Evolutionary conservation across 148 eudicot genomes (phyloP), one percentile per base, ranked within the genome.

Genomic region (Dysphania ambrosioides): DNA sequence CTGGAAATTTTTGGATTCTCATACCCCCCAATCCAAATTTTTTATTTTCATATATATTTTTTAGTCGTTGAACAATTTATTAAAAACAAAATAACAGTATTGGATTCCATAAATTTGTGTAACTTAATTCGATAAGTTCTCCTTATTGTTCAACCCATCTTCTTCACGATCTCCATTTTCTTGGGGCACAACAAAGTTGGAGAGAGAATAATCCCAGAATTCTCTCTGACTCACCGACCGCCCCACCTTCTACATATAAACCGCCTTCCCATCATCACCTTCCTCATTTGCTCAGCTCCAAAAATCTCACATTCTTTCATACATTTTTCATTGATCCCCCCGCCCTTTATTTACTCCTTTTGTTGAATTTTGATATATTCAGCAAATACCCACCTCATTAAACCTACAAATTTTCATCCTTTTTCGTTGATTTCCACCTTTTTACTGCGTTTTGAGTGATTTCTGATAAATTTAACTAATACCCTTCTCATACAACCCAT

Each of bases 161-260:
- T 0, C 42, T 36, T 56, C 64, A 66, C 78, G 47, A 35, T 75
- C 70, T 66, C 56, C 71, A 55, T 66, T 18, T 75, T 29, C 27
- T 41, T 18, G 64, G 62, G 58, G 49, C 2, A 30, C 30, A 44
- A 34, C 23, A 19, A 42, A 6, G 11, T 40, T 36, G 40, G 19
- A 42, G 30, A 73, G 30, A 73, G 68, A 73, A 42, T 53, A 71
- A 3, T 21, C 75, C 55, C 58, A 30, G 8, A 18, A 63, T 63
- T 41, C 31, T 72, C 63, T 31, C 75, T 26, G 66, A 60, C 67
- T 60, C 53, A 47, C 5, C 16, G 53, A 42, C 68, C 57, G 23
- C 40, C 49, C 72, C 53, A 71, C 75, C 44, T 19, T 1, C 6
- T 32, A 19, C 32, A 71, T 57, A 56, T 71, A 34, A 34, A 23